Evolutionary conservation across 176 grass and related monocot species (phyloP).

Genomic region (Phyllostachys edulis): DNA sequence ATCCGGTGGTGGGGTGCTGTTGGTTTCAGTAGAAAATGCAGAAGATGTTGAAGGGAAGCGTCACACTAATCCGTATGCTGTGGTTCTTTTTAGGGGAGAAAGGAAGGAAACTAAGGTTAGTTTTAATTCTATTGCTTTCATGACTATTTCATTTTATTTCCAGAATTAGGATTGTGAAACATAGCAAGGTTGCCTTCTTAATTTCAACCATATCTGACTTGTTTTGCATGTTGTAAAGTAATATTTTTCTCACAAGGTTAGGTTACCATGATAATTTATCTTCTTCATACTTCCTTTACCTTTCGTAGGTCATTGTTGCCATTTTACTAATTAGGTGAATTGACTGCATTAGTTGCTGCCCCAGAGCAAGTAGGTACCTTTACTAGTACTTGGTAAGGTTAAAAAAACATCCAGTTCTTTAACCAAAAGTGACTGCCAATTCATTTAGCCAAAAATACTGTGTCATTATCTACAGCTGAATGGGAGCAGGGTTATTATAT

Average conservation of each 20-base stretch:
- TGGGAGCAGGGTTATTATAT: not conserved
- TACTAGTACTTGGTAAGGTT: not conserved
- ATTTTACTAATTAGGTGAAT: not conserved
- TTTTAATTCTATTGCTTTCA: not conserved
- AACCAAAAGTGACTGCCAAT: not conserved
- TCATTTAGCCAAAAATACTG: not conserved
- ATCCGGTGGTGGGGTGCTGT: constrained; percentile 54
- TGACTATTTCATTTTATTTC: not conserved
- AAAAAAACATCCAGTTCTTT: not conserved
- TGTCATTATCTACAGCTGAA: not conserved
- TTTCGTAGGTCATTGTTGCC: not conserved
- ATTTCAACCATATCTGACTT: not conserved
- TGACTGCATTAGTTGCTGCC: not conserved
- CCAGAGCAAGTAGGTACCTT: not conserved
- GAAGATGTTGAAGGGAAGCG: constrained; percentile 86
- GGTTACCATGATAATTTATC: not conserved
- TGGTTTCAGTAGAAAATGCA: constrained; percentile 71
- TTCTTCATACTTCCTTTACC: not conserved
- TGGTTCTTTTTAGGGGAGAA: constrained; percentile 74
- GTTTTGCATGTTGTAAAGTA: not conserved
- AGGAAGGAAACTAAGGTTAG: constrained; percentile 80
- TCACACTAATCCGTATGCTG: constrained; percentile 78
- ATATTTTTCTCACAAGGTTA: not conserved
- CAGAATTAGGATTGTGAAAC: not conserved
- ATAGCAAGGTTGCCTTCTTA: not conserved